Evolutionary conservation across 2,329 filamentous ascomycete species (phyloP).

Genomic region (Calonectria crousiana): DNA sequence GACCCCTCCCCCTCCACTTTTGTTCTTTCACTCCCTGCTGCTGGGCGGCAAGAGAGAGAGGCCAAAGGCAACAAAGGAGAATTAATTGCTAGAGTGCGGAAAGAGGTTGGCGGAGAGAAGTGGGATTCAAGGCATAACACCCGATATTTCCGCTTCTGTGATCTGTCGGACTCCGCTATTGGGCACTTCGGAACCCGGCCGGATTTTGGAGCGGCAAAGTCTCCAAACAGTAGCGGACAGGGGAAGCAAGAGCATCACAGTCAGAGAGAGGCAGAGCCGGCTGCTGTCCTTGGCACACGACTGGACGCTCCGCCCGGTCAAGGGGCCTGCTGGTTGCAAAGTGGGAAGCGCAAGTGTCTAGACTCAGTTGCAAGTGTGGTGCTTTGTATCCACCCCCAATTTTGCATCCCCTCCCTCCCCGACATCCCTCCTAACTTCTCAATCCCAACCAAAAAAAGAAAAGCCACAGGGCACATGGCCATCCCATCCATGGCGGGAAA

Average conservation of each 20-base stretch:
- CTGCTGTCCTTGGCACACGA: conserved; percentile 1
- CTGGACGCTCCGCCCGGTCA: not conserved
- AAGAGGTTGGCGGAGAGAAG: not conserved
- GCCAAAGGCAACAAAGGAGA: not conserved
- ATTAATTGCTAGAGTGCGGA: not conserved
- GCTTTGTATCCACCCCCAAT: conserved; percentile 21
- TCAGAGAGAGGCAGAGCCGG: not conserved
- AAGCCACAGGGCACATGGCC: conserved; percentile 2
- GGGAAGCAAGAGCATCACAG: conserved; percentile 1
- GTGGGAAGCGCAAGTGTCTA: not conserved
- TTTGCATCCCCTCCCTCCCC: conserved; percentile 2
- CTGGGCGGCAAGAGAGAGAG: conserved; percentile 3
- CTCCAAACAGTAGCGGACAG: not conserved
- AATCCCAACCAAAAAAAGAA: conserved; percentile 19
- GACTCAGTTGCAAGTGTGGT: conserved; percentile 10
- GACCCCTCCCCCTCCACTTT: conserved; percentile 1
- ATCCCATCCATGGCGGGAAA: conserved; percentile 30
- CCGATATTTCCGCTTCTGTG: conserved; percentile 36
- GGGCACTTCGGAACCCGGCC: conserved; percentile 32
- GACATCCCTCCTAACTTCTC: not conserved
- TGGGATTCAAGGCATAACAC: conserved; percentile 23
- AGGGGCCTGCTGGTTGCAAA: not conserved
- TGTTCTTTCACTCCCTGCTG: not conserved
- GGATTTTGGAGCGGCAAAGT: conserved; percentile 33
- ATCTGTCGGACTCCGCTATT: conserved; percentile 41